Evolutionary conservation across 257 asterid genomes (phyloP).

Genomic region (Nicotiana tabacum): DNA sequence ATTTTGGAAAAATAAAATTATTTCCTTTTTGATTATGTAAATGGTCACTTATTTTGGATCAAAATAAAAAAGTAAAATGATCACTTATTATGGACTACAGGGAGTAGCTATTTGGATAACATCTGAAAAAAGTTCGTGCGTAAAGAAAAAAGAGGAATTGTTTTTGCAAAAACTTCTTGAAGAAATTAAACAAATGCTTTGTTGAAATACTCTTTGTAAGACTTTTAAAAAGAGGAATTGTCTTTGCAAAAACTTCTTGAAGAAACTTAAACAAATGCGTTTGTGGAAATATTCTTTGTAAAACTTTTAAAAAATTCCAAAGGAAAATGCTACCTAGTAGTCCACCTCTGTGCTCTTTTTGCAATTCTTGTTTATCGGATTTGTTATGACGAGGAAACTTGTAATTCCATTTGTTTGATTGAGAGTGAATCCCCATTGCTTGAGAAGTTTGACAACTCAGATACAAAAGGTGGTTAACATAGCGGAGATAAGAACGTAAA

Average conservation of each 20-base stretch:
- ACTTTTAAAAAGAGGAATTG: not conserved
- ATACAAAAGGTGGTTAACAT: not conserved
- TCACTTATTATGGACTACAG: too few relatives aligned
- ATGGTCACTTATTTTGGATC: too few relatives aligned
- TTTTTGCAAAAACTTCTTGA: not conserved
- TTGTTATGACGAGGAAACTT: not conserved
- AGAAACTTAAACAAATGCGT: not conserved
- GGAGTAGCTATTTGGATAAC: too few relatives aligned
- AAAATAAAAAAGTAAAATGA: too few relatives aligned
- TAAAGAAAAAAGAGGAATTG: not conserved
- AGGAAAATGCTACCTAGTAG: not conserved
- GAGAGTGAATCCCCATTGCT: not conserved
- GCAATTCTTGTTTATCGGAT: not conserved
- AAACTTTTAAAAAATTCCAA: not conserved
- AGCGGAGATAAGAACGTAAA: not conserved
- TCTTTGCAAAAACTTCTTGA: not conserved
- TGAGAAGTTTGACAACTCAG: not conserved
- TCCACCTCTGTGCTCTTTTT: not conserved
- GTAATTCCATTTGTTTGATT: not conserved
- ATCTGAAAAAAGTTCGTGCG: too few relatives aligned
- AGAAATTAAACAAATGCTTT: not conserved
- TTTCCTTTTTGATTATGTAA: too few relatives aligned
- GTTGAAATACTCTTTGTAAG: not conserved
- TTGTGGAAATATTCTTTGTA: not conserved
- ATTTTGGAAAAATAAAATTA: too few relatives aligned